Evolutionary conservation across 2,329 filamentous ascomycete species (phyloP).

Genomic region (Verruconis gallopava): DNA sequence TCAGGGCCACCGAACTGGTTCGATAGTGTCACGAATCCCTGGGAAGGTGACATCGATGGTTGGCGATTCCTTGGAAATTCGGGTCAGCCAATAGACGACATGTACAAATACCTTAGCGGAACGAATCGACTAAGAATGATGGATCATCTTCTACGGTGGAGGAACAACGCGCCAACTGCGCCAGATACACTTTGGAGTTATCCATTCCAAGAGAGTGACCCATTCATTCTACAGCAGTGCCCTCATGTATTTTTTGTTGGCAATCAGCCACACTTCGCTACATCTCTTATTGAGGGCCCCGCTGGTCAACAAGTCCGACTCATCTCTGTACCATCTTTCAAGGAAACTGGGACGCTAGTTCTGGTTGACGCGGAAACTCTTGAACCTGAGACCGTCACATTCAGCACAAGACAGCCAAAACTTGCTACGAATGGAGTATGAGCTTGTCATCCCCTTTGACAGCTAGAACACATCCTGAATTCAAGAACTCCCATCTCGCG

Average conservation of each 20-base stretch:
- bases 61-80: slow-evolving; percentile 78
- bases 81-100: slow-evolving; percentile 87
- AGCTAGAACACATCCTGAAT: no score
- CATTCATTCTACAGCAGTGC: slow-evolving; percentile 71
- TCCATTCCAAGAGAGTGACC: slow-evolving; percentile 87
- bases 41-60: slow-evolving; percentile 80
- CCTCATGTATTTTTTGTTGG: slow-evolving; percentile 89
- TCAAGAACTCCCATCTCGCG: no score
- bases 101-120: slow-evolving; percentile 78
- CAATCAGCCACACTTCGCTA: slow-evolving; percentile 68
- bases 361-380: slow-evolving; percentile 77
- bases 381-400: slow-evolving; percentile 58
- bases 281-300: slow-evolving; percentile 50
- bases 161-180: slow-evolving; percentile 81
- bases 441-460: no score
- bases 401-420: slow-evolving; percentile 24
- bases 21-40: slow-evolving; percentile 83
- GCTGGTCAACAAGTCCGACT: slow-evolving; percentile 61
- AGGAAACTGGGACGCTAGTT: slow-evolving; percentile 63
- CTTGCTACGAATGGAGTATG: slow-evolving; percentile 14
- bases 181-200: slow-evolving; percentile 96
- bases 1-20: slow-evolving; percentile 54
- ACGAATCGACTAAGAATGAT: slow-evolving; percentile 75
- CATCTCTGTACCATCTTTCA: slow-evolving; percentile 73
- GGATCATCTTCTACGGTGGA: slow-evolving; percentile 89